Base-by-base conservation (phyloP, 768 basidiomycete species). In the Leccinum uliginosum region DNA sequence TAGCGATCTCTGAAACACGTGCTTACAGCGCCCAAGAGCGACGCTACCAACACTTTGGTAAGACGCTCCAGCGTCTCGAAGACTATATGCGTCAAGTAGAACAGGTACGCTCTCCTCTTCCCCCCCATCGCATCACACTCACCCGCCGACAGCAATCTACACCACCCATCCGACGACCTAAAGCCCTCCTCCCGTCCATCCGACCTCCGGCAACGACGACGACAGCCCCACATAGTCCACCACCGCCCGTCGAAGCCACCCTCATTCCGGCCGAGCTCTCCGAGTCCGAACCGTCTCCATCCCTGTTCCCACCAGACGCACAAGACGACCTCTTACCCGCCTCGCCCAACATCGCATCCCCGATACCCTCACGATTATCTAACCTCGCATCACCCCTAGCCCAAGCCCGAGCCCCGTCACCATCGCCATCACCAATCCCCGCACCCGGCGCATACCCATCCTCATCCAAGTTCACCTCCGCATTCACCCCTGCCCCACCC, bases 21-120 rank as follows among this genome's bases (percentile, higher is more conserved):
- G 24, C 10, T 17, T 10, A 29, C 59, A 85, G 83, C 46, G 69
- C 74, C 27, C 75, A 75, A 30, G 62, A 74, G 19, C 72, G 75
- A 50, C 74, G 76, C 12, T 77, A 81, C 60, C 73, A 76, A 7
- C 80, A 79, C 32, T 73, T 81, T 17, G 75, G 74, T 45, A 69
- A 67, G 24, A 83, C 77, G 27, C 72, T 91, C 5, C 82, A 85
- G 55, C 73, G 75, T 26, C 70, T 87, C 24, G 84, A 91, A 50
- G 64, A 65, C 2, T 76, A 80, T 57, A 73, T 86, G 59, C 73
- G 73, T 40, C 78, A 78, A 3, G 73, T 84, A 1, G 79, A 83
- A 50, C 74, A 82, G 70, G 89, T 88, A 38, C 54, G 38, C 19
- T 21, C 10, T 43, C 21, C 30, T 4, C 14, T 7, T 27, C 17